Evolutionary conservation across 345 rosid genomes (phyloP).

Genomic region (Brassica incana): DNA sequence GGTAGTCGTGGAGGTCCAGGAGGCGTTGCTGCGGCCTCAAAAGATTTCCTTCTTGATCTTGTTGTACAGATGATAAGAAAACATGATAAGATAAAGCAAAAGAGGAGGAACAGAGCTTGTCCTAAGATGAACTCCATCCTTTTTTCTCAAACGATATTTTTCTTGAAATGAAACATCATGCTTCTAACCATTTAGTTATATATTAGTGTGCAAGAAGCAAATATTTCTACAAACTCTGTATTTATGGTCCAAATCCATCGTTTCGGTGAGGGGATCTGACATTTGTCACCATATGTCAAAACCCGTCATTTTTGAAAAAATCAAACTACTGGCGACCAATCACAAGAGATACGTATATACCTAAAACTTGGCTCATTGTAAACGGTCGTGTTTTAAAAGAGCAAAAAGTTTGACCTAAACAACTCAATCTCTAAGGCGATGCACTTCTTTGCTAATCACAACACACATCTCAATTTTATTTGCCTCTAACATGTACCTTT

Average conservation of each 20-base stretch:
- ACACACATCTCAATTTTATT: too few relatives aligned
- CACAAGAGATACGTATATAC: neutral
- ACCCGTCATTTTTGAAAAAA: neutral
- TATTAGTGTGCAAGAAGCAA: neutral
- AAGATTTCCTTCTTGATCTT: slow-evolving; percentile 9
- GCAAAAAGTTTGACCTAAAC: neutral
- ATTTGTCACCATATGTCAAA: neutral
- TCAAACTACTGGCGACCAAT: neutral
- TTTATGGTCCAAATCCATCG: neutral
- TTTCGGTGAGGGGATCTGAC: neutral
- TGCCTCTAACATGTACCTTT: too few relatives aligned
- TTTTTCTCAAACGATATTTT: neutral
- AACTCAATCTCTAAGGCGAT: neutral
- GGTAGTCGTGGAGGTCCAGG: slow-evolving; percentile 44
- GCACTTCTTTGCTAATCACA: too few relatives aligned
- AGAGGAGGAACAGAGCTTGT: slow-evolving; percentile 7
- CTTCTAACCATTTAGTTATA: neutral
- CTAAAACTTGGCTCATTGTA: neutral
- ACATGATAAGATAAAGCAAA: slow-evolving; percentile 21
- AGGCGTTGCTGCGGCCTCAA: neutral
- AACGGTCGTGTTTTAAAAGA: neutral
- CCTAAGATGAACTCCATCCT: slow-evolving; percentile 2
- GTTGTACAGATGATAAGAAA: slow-evolving; percentile 8
- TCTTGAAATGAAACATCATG: neutral
- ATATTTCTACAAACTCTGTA: neutral